Evolutionary conservation across 1,284 basidiomycete genomes (phyloP), one percentile per base, ranked within the genome.

Genomic region (Chondrostereum purpureum): DNA sequence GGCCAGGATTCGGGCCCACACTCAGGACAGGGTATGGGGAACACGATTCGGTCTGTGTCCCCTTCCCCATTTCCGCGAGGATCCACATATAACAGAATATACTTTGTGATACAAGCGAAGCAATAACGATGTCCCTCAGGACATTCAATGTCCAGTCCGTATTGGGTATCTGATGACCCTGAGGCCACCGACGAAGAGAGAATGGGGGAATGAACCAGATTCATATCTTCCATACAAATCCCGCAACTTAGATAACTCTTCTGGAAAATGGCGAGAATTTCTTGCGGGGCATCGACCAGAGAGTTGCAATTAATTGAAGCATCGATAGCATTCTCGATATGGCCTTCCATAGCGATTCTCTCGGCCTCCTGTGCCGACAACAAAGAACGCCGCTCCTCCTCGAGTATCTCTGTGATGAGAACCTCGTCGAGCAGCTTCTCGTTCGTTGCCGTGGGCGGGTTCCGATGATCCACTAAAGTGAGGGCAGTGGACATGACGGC

Each of bases 11-110:
- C 45, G 6, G 59, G 20, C 1, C 59, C 51, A 44, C 68, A 70
- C 46, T 66, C 68, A 1, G 68, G 68, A 46, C 68, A 70, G 13
- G 56, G 53, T 31, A 70, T 64, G 1, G 68, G 68, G 42, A 70
- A 70, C 1, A 68, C 65, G 6, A 61, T 50, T 3, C 54, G 49
- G 36, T 55, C 55, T 2, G 55, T 50, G 44, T 52, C 62, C 5
- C 55, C 61, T 14, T 42, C 48, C 1, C 64, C 62, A 8, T 52
- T 55, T 6, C 58, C 66, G 16, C 64, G 58, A 0, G 66, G 65
- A 46, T 66, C 65, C 3, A 70, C 48, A 48, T 67, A 68, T 38
- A 51, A 61, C 35, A 54, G 53, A 42, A 70, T 67, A 48, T 70
- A 68, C 2, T 48, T 51, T 16, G 54, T 52, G 6, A 70, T 50